Base-by-base conservation (phyloP, 1,284 basidiomycete genomes). In the Melampsora abietis-canadensis region DNA sequence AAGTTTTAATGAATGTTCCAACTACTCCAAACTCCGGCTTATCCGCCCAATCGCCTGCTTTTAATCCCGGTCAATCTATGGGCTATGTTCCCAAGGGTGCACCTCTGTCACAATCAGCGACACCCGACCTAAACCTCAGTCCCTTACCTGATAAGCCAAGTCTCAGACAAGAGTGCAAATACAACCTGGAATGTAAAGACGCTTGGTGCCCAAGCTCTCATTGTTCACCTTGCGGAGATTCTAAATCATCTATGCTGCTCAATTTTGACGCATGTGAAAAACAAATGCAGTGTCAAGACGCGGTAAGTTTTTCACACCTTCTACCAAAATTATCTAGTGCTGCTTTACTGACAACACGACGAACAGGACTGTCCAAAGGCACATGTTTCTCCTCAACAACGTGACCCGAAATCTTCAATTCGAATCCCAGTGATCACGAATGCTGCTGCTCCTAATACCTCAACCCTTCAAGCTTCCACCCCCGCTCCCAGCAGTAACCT, bases 121-220 rank as follows among this genome's bases (percentile, higher is more conserved):
- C 60, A 57, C 47, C 69, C 31, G 47, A 31, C 6, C 15, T 65
- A 34, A 54, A 54, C 51, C 51, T 54, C 14, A 34, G 21, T 37
- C 60, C 61, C 37, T 47, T 72, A 6, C 69, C 69, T 5, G 30
- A 60, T 40, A 61, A 21, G 27, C 69, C 69, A 12, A 27, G 40
- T 5, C 69, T 72, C 4, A 44, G 47, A 8, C 59, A 72, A 64
- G 69, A 72, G 37, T 72, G 69, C 69, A 72, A 72, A 47, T 72
- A 64, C 37, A 72, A 72, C 31, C 37, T 72, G 7, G 69, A 60
- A 6, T 72, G 69, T 24, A 72, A 72, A 44, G 62, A 72, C 48
- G 69, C 69, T 51, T 72, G 69, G 69, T 72, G 69, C 37, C 69
- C 69, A 37, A 64, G 61, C 61, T 72, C 69, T n/a, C 69, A 72